phyloP scores from a whole-genome alignment of 768 basidiomycete species.

The Porphyrellus cyaneotinctus region DNA sequence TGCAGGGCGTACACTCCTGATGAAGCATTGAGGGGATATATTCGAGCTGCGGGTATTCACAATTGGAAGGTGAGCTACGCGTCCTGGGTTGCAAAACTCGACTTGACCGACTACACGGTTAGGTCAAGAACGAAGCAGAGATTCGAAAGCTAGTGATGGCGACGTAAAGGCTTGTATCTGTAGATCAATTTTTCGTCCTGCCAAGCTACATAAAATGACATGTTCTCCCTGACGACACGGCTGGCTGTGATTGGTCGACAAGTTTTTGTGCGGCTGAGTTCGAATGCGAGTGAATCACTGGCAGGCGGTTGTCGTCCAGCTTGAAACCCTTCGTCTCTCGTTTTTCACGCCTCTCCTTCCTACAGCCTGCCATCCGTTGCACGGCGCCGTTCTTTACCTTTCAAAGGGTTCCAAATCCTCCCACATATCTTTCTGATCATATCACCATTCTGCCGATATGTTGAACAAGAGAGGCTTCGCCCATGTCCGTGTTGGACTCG shows the following conservation, averaged over 20 bases:
- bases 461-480: conserved; percentile 28
- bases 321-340: conserved; percentile 3
- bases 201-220: conserved; percentile 4
- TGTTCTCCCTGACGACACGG: neutral
- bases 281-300: conserved; percentile 10
- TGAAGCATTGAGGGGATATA: conserved; percentile 62
- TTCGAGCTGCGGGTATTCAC: conserved; percentile 61
- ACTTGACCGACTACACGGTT: neutral
- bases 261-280: conserved; percentile 20
- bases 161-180: neutral
- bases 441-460: conserved; percentile 15
- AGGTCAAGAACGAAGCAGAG: conserved; percentile 25
- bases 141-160: conserved; percentile 18
- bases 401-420: conserved; percentile 5
- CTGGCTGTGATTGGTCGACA: no score
- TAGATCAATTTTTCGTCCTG: neutral
- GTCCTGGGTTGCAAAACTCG: neutral
- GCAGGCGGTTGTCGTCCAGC: neutral
- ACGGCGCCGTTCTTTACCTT: conserved; percentile 29
- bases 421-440: neutral
- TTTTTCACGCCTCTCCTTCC: conserved; percentile 19
- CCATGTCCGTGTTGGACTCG: conserved; percentile 23
- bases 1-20: conserved; percentile 41
- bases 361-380: conserved; percentile 21
- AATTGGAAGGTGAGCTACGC: conserved; percentile 50